Evolutionary conservation across 2,329 filamentous ascomycete species (phyloP), one percentile per base, ranked within the genome.

Genomic region (Calonectria honghensis): DNA sequence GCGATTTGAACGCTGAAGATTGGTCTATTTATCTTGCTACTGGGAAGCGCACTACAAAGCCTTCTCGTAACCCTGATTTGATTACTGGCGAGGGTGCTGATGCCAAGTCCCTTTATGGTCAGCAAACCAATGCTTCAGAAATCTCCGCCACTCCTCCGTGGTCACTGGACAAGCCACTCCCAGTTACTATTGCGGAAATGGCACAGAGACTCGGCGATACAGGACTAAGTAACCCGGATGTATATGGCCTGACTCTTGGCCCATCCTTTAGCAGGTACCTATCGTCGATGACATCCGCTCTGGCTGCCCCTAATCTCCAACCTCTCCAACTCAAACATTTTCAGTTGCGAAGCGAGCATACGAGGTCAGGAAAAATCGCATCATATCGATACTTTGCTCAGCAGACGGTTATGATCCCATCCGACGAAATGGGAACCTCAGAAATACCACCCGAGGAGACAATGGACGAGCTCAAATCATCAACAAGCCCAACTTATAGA

Each of bases 1-100:
- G 91, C 57, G 90, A 92, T 9, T 87, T 91, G 39, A 90, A 88
- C 16, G 79, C 87, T 2, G 88, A 89, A 29, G 91, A 93, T 76
- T 92, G 91, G 91, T 85, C 87, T 9, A 83, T 87, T 24, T 91
- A 90, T 73, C 84, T 91, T 29, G 87, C 89, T 3, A 90, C 89
- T 0, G 90, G 85, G 2, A 86, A 85, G 67, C 81, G 83, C n/a
- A 73, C 79, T 7, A 78, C 77, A 35, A 84, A 82, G 68, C 76
- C 80, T 5, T 73, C 79, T n/a, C 80, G 75, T 31, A 78, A 80
- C 31, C 73, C 77, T 0, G 80, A 83, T 13, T 27, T 79, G 11
- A 59, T 72, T 20, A 48, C 72, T 16, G 73, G 73, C 24, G 82
- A 83, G 29, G 76, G 77, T 9, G 68, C 73, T 10, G 82, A 84